These are phyloP conservation scores for Phytophthora fragariaefolia DNA, from an alignment of 352 stramenopile species.

Conservation along the genomic window DNA sequence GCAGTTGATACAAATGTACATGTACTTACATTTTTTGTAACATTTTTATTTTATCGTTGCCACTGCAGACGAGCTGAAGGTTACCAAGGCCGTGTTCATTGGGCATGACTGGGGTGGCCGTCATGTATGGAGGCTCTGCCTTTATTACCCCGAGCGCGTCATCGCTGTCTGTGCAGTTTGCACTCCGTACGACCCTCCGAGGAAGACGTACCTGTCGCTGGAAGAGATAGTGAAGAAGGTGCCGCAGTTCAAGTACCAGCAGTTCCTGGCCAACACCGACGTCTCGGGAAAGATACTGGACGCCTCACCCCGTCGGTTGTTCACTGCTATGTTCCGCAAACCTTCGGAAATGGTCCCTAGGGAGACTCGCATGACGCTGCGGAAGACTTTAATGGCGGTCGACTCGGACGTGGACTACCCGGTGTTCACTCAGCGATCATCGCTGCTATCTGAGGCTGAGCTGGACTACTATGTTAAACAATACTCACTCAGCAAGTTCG, in stretches of 20 bases:
- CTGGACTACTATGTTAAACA: slow-evolving; percentile 55
- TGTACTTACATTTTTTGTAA: neutral
- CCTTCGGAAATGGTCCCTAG: slow-evolving; percentile 31
- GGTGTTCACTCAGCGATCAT: slow-evolving; percentile 46
- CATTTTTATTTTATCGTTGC: neutral
- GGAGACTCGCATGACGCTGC: slow-evolving; percentile 24
- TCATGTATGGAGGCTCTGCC: slow-evolving; percentile 56
- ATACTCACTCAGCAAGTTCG: slow-evolving; percentile 50
- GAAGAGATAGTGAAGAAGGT: slow-evolving; percentile 35
- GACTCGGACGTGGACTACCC: slow-evolving; percentile 32
- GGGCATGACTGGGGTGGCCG: slow-evolving; percentile 73
- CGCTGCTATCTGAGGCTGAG: slow-evolving; percentile 50
- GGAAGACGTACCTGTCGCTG: slow-evolving; percentile 37
- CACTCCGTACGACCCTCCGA: slow-evolving; percentile 60
- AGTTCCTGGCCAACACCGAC: slow-evolving; percentile 47
- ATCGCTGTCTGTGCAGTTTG: slow-evolving; percentile 58
- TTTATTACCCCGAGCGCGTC: slow-evolving; percentile 66
- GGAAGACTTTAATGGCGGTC: slow-evolving; percentile 38
- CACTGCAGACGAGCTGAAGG: slow-evolving; percentile 50
- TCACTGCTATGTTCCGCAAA: slow-evolving; percentile 50
- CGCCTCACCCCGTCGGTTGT: slow-evolving; percentile 34
- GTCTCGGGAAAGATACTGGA: slow-evolving; percentile 44
- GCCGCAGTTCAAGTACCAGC: slow-evolving; percentile 55
- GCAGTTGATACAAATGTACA: neutral
- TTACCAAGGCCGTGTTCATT: slow-evolving; percentile 59